These are phyloP conservation scores for Colletotrichum trifolii DNA, from an alignment of 2,329 filamentous ascomycete genomes.

Conservation along the genomic window DNA sequence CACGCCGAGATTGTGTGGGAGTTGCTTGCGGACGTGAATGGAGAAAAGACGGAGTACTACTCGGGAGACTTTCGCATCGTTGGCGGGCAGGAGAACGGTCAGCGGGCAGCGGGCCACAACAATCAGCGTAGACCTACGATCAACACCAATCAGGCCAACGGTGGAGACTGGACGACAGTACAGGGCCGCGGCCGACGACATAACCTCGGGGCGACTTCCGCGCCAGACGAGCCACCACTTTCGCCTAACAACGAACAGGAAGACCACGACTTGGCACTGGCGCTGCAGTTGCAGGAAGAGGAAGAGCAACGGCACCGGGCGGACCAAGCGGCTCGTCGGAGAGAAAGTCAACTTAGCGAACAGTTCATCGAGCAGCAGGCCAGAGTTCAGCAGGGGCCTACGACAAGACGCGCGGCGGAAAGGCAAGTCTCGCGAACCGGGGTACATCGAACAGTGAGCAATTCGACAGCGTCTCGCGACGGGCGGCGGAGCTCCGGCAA, in stretches of 20 bases:
- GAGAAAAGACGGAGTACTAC: slow-evolving; percentile 83
- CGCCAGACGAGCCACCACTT: slow-evolving; percentile 41
- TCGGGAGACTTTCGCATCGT: slow-evolving; percentile 91
- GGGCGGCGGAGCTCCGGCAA: slow-evolving; percentile 35
- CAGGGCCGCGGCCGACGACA: slow-evolving; percentile 42
- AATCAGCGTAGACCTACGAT: slow-evolving; percentile 17
- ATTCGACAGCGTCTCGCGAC: slow-evolving; percentile 15
- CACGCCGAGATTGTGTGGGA: slow-evolving; percentile 98
- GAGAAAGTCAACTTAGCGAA: slow-evolving; percentile 76
- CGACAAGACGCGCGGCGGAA: slow-evolving; percentile 39
- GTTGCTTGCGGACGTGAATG: slow-evolving; percentile 87
- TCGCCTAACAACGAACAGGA: slow-evolving; percentile 72
- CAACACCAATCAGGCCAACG: slow-evolving; percentile 1
- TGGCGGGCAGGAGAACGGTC: slow-evolving; percentile 61
- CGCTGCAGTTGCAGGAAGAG: slow-evolving; percentile 93
- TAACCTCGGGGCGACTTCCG: slow-evolving; percentile 3
- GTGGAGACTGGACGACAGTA: slow-evolving; percentile 67
- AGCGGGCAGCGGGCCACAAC: slow-evolving; percentile 1
- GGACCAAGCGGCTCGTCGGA: slow-evolving; percentile 69
- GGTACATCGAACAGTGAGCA: slow-evolving; percentile 29
- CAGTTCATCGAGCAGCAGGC: slow-evolving; percentile 76
- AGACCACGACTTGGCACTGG: slow-evolving; percentile 87
- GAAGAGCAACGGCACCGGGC: slow-evolving; percentile 82
- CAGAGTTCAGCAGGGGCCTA: slow-evolving; percentile 45
- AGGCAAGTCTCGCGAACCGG: slow-evolving; percentile 37